phyloP scores from a whole-genome alignment of 495 filamentous ascomycete species.

The Penicillium ochrochloron region DNA sequence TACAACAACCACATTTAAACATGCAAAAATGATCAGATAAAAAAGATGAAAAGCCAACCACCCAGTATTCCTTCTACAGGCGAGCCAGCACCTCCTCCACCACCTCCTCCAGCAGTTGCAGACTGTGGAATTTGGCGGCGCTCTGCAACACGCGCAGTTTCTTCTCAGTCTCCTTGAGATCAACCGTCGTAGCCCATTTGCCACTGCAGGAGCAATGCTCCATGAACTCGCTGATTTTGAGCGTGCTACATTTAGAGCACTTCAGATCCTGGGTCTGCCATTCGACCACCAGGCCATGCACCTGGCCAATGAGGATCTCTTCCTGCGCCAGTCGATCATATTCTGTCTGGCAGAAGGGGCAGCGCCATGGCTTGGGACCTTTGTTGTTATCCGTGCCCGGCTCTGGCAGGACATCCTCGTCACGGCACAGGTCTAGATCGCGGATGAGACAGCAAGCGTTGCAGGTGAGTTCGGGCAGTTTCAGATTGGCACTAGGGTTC shows the following conservation, averaged over 20 bases:
- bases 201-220: constrained; percentile 96
- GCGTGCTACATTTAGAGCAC: constrained; percentile 61
- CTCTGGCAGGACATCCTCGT: constrained; percentile 76
- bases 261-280: constrained; percentile 93
- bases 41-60: not conserved
- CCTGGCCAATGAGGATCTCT: constrained; percentile 76
- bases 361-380: constrained; percentile 68
- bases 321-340: constrained; percentile 80
- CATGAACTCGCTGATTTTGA: constrained; percentile 88
- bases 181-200: constrained; percentile 73
- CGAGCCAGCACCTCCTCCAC: constrained; percentile 62
- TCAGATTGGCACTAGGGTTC: constrained; percentile 80
- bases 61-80: constrained; percentile 28
- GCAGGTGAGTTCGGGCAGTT: constrained; percentile 77
- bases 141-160: constrained; percentile 69
- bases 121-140: constrained; percentile 76
- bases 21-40: constrained; percentile 16
- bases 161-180: constrained; percentile 68
- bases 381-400: constrained; percentile 41
- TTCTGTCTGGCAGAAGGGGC: constrained; percentile 74
- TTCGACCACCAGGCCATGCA: constrained; percentile 72
- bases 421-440: constrained; percentile 93
- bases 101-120: constrained; percentile 79
- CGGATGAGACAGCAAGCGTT: constrained; percentile 83
- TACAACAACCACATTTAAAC: constrained; percentile 12